phyloP scores from a whole-genome alignment of 495 filamentous ascomycete genomes.

The Friedmanniomyces simplex region DNA sequence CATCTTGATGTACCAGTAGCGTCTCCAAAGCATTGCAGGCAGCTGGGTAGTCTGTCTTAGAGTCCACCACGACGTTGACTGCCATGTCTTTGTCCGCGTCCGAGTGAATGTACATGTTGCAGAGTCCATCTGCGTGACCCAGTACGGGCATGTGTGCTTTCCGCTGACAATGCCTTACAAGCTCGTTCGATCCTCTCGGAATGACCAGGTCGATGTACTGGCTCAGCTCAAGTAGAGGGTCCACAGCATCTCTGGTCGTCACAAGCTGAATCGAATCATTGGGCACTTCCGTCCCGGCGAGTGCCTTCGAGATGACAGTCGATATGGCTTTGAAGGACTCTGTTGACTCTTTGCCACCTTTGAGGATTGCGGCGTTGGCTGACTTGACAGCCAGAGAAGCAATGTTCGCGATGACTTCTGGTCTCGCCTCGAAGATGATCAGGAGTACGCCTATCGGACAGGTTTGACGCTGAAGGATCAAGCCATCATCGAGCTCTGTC shows the following conservation, averaged over 20 bases:
- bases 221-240: slow-evolving; percentile 72
- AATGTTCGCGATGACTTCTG: slow-evolving; percentile 98
- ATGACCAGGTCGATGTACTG: slow-evolving; percentile 89
- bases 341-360: slow-evolving; percentile 92
- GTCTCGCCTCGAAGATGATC: slow-evolving; percentile 95
- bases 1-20: slow-evolving; percentile 67
- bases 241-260: slow-evolving; percentile 78
- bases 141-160: slow-evolving; percentile 91
- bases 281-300: slow-evolving; percentile 68
- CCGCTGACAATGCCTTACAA: slow-evolving; percentile 81
- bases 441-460: slow-evolving; percentile 93
- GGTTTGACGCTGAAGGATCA: slow-evolving; percentile 73
- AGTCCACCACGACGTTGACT: slow-evolving; percentile 72
- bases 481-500: slow-evolving; percentile 79
- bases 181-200: slow-evolving; percentile 83
- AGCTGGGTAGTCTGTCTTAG: slow-evolving; percentile 90
- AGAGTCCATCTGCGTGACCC: slow-evolving; percentile 92
- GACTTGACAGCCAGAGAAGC: slow-evolving; percentile 95
- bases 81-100: slow-evolving; percentile 66
- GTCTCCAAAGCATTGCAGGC: slow-evolving; percentile 92
- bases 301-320: slow-evolving; percentile 66
- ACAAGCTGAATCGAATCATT: slow-evolving; percentile 85
- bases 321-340: slow-evolving; percentile 88
- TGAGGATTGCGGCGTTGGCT: slow-evolving; percentile 92
- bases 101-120: slow-evolving; percentile 74